phyloP scores from a whole-genome alignment of 169 alveolate genomes.

The Besnoitia besnoiti region DNA sequence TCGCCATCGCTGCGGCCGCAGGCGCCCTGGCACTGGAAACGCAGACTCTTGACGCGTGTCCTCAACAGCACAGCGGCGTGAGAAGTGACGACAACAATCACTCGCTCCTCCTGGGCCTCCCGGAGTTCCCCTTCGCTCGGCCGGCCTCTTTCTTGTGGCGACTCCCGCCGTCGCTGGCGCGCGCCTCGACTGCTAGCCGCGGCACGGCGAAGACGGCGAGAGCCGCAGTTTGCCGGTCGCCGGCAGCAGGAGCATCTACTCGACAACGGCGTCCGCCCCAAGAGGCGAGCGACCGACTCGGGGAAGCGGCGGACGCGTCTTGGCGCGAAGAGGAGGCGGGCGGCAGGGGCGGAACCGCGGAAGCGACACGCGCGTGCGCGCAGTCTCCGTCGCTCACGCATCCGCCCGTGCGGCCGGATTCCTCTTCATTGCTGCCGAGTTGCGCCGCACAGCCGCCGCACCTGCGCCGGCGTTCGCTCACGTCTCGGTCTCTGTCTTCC shows the following conservation, averaged over 20 bases:
- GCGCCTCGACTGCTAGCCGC: not conserved
- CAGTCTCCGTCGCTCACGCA: too few relatives aligned
- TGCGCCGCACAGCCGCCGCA: too few relatives aligned
- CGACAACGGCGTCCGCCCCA: not conserved
- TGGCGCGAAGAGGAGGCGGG: too few relatives aligned
- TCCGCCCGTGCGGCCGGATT: too few relatives aligned
- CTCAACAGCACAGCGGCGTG: not conserved
- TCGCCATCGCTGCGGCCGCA: not conserved
- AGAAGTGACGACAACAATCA: not conserved
- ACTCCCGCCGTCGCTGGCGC: not conserved
- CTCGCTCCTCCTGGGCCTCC: not conserved
- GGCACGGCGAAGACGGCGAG: not conserved
- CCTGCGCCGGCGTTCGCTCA: too few relatives aligned
- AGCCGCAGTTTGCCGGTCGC: not conserved
- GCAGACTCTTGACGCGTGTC: not conserved
- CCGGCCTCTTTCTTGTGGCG: constrained; percentile 40
- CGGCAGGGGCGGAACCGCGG: too few relatives aligned
- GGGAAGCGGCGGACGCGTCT: not conserved
- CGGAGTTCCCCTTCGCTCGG: not conserved
- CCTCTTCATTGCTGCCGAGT: too few relatives aligned
- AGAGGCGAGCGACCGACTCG: not conserved
- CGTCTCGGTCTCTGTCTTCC: too few relatives aligned
- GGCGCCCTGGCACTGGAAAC: not conserved
- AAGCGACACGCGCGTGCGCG: too few relatives aligned
- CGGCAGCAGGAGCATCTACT: not conserved